These are phyloP conservation scores for Terana coerulea DNA, from an alignment of 768 basidiomycete species.

Conservation along the genomic window DNA sequence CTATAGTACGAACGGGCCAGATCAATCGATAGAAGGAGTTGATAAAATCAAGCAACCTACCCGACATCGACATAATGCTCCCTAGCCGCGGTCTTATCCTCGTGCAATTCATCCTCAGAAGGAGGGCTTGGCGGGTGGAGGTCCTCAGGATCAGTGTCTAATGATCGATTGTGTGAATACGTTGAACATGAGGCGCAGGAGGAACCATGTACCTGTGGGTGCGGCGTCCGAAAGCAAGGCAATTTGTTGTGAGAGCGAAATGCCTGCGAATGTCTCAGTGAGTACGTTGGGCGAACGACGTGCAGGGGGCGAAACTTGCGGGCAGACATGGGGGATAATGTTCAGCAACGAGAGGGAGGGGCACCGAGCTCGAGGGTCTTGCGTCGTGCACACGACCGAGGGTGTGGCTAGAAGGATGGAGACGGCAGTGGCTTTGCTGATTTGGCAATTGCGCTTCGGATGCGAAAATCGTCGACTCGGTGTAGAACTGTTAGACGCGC, in stretches of 20 bases:
- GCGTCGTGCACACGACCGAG: not conserved
- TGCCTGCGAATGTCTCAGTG: constrained; percentile 26
- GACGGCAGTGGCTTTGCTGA: no score
- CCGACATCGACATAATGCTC: constrained; percentile 87
- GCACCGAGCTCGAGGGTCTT: not conserved
- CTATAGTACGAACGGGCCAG: constrained; percentile 33
- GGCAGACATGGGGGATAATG: not conserved
- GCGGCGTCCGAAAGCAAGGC: constrained; percentile 71
- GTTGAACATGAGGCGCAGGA: not conserved
- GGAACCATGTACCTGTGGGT: constrained; percentile 53
- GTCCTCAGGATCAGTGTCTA: constrained; percentile 79
- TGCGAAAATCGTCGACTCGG: constrained; percentile 11
- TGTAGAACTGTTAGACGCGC: constrained; percentile 2
- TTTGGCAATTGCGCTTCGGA: constrained; percentile 8
- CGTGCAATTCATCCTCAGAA: constrained; percentile 37
- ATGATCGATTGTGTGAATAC: constrained; percentile 13
- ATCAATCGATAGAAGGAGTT: not conserved
- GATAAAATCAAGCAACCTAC: constrained; percentile 37
- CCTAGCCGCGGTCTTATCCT: constrained; percentile 36
- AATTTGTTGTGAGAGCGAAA: constrained; percentile 77
- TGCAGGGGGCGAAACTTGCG: not conserved
- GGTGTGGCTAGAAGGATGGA: constrained; percentile 1
- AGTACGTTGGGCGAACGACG: not conserved
- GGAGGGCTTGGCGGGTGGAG: constrained; percentile 42
- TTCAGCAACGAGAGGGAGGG: not conserved